These are phyloP conservation scores for Entomortierella chlamydospora DNA, from an alignment of 192 early-diverging fungal species.

Conservation along the genomic window DNA sequence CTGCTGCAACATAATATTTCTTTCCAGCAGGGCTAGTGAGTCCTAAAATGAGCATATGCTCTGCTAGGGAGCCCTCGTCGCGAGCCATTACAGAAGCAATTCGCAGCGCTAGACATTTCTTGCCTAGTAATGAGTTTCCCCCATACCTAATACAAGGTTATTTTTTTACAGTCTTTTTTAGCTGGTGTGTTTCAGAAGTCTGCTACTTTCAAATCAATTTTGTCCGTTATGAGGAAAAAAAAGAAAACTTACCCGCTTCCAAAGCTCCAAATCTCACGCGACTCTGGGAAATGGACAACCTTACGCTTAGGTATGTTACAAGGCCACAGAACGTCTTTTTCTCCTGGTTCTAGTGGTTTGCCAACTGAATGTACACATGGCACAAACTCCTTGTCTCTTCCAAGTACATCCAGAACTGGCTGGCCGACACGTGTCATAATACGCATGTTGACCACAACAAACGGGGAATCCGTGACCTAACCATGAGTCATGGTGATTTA, in stretches of 20 bases:
- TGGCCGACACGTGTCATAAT: slow-evolving; percentile 51
- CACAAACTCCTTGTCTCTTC: slow-evolving; percentile 48
- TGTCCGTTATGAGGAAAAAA: background rate
- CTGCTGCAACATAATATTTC: slow-evolving; percentile 50
- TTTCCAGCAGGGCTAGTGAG: slow-evolving; percentile 50
- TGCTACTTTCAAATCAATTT: too few species aligned
- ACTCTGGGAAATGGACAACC: slow-evolving; percentile 53
- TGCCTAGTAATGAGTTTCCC: slow-evolving; percentile 46
- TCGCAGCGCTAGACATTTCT: slow-evolving; percentile 44
- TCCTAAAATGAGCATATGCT: slow-evolving; percentile 50
- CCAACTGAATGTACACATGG: slow-evolving; percentile 55
- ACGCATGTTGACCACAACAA: slow-evolving; percentile 51
- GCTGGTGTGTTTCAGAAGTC: too few species aligned
- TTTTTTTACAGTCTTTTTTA: too few species aligned
- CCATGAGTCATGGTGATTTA: background rate
- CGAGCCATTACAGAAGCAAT: slow-evolving; percentile 53
- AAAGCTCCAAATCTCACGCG: slow-evolving; percentile 55
- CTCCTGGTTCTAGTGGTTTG: slow-evolving; percentile 45
- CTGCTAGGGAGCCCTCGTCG: slow-evolving; percentile 49
- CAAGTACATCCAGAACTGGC: slow-evolving; percentile 45
- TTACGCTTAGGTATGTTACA: slow-evolving; percentile 50
- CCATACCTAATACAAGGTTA: slow-evolving; percentile 45
- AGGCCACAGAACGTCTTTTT: slow-evolving; percentile 47
- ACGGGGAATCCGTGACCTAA: slow-evolving; percentile 49
- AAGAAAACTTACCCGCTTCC: slow-evolving; percentile 31